Base-by-base conservation (phyloP, 2,329 filamentous ascomycete genomes). In the Dactylonectria macrodidyma region DNA sequence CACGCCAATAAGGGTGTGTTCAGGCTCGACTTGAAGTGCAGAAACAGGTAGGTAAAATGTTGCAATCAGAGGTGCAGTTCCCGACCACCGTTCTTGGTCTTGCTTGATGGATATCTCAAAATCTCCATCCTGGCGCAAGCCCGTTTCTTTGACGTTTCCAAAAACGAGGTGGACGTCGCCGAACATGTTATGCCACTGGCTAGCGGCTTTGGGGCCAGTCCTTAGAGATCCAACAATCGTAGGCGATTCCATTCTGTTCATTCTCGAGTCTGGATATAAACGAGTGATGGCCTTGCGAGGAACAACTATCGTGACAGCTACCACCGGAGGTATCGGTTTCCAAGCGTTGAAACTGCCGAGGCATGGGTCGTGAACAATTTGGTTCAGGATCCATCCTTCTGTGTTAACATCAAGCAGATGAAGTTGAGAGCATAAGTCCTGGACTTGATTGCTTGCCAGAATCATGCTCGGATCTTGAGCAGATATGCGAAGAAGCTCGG, bases 141-240 rank as follows among this genome's bases (percentile, higher is more conserved):
- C 78, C 2, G 52, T 61, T 0, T 73, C 68, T 55, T 73, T 73
- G 12, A 83, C 62, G 0, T 73, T 77, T 14, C 84, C 85, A 70
- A 86, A 85, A 5, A 73, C 64, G 34, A 85, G 68, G 1, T 86
- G 84, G 12, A 84, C 75, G 62, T 82, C 78, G 3, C 77, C 72
- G 70, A 82, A 86, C 14, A 80, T 69, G 66, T 79, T 81, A 33
- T 78, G 75, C 78, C 78, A 83, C 51, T 73, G 67, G 24, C 70
- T 65, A 12, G 69, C 51, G 2, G 75, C 70, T 11, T 68, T 56
- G 5, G 71, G 65, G 2, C 73, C 67, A 10, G 77, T 70, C n/a
- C 72, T 75, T 19, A 81, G 57, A 0, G 76, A 78, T 22, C 73
- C 80, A 30, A 79, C 65, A 36, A 82, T 36, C 1, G 74, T 76